Evolutionary conservation across 73 alveolate species (phyloP).

Genomic region (Durusdinium trenchii): DNA sequence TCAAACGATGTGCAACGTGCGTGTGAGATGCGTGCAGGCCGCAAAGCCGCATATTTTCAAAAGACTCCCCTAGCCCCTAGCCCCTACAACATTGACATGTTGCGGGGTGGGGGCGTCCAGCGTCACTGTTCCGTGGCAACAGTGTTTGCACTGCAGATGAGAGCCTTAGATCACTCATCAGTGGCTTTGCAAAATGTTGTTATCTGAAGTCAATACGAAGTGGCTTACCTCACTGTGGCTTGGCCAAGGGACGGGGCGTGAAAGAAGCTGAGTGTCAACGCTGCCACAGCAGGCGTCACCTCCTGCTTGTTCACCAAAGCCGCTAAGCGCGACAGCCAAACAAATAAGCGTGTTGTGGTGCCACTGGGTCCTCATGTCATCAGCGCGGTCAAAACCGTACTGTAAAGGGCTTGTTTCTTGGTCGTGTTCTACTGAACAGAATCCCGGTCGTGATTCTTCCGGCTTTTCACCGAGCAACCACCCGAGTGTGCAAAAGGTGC

Average conservation of each 20-base stretch:
- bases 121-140: no score
- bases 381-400: not conserved
- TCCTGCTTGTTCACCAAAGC: constrained; percentile 39
- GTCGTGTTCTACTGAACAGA: not conserved
- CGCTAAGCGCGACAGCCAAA: constrained; percentile 23
- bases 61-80: not conserved
- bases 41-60: not conserved
- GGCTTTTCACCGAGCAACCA: constrained; percentile 27
- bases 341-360: constrained; percentile 54
- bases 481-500: constrained; percentile 88
- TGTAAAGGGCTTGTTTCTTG: not conserved
- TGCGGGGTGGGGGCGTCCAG: no score
- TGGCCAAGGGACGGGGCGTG: constrained; percentile 75
- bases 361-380: constrained; percentile 62
- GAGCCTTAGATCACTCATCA: not conserved
- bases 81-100: no score
- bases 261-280: constrained; percentile 42
- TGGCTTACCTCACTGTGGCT: not conserved
- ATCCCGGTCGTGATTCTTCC: not conserved
- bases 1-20: no score
- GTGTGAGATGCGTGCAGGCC: not conserved
- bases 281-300: constrained; percentile 69
- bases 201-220: not conserved
- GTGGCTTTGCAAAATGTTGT: not conserved
- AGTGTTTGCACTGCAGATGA: constrained; percentile 26